phyloP scores from a whole-genome alignment of 495 filamentous ascomycete genomes.

The Letharia lupina region DNA sequence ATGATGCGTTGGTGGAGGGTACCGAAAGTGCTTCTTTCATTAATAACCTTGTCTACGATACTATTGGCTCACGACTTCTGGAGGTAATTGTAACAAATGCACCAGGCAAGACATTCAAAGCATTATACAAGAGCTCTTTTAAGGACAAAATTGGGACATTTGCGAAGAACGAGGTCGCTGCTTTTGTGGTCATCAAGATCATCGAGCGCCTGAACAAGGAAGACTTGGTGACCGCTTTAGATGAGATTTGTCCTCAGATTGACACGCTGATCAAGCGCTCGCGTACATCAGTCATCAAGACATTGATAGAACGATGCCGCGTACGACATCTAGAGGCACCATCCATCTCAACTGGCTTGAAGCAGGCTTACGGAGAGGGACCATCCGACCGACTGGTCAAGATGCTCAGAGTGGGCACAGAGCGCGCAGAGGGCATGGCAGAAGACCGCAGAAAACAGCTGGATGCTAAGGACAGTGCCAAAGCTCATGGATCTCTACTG shows the following conservation, averaged over 20 bases:
- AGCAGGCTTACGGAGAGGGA: slow-evolving; percentile 48
- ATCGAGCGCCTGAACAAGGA: slow-evolving; percentile 78
- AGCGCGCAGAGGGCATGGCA: slow-evolving; percentile 28
- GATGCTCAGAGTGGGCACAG: slow-evolving; percentile 45
- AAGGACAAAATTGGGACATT: slow-evolving; percentile 65
- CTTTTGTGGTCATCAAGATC: slow-evolving; percentile 70
- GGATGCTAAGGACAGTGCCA: slow-evolving; percentile 35
- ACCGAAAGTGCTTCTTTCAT: slow-evolving; percentile 61
- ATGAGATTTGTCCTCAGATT: slow-evolving; percentile 60
- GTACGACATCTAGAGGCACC: slow-evolving; percentile 55
- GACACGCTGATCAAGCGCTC: slow-evolving; percentile 60
- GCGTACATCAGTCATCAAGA: slow-evolving; percentile 67
- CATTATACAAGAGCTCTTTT: slow-evolving; percentile 65
- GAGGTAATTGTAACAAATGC: slow-evolving; percentile 73
- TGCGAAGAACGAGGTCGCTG: slow-evolving; percentile 79
- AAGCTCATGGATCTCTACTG: slow-evolving; percentile 55
- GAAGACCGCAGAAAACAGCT: slow-evolving; percentile 32
- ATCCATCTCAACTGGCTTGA: slow-evolving; percentile 51
- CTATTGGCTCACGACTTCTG: slow-evolving; percentile 78
- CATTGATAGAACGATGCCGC: slow-evolving; percentile 72
- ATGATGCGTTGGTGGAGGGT: slow-evolving; percentile 51
- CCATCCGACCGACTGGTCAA: slow-evolving; percentile 45
- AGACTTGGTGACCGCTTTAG: slow-evolving; percentile 61
- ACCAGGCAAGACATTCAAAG: slow-evolving; percentile 84
- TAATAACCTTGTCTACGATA: slow-evolving; percentile 76